Evolutionary conservation across 108 stramenopile species (phyloP).

Genomic region (Skeletonema menzelii): DNA sequence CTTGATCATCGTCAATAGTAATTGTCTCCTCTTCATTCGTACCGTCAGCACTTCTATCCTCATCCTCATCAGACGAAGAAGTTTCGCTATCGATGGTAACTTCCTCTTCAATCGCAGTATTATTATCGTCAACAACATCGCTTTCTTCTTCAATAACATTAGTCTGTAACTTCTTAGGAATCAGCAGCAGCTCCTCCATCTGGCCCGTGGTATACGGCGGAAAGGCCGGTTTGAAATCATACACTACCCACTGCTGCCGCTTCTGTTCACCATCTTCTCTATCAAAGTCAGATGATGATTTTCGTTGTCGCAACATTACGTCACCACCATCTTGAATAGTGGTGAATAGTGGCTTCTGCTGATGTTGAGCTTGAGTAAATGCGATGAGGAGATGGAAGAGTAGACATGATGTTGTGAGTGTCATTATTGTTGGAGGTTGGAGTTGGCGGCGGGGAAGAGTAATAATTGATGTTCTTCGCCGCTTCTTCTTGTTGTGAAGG

Average conservation of each 20-base stretch:
- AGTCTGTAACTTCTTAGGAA: background rate
- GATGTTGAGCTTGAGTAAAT: background rate
- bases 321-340: background rate
- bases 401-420: background rate
- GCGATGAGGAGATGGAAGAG: background rate
- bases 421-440: background rate
- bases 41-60: background rate
- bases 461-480: background rate
- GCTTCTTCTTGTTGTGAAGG: too few relatives aligned
- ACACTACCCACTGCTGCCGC: conserved; percentile 17
- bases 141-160: background rate
- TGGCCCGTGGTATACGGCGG: conserved; percentile 26
- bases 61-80: background rate
- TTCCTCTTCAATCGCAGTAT: background rate
- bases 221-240: conserved; percentile 33
- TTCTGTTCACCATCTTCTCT: background rate
- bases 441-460: background rate
- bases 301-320: background rate
- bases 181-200: conserved; percentile 14
- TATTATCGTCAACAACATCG: background rate
- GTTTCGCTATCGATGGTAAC: background rate
- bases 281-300: background rate
- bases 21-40: background rate
- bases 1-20: background rate
- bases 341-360: background rate